phyloP scores from a whole-genome alignment of 257 asterid species.

The Capsicum rhomboideum region DNA sequence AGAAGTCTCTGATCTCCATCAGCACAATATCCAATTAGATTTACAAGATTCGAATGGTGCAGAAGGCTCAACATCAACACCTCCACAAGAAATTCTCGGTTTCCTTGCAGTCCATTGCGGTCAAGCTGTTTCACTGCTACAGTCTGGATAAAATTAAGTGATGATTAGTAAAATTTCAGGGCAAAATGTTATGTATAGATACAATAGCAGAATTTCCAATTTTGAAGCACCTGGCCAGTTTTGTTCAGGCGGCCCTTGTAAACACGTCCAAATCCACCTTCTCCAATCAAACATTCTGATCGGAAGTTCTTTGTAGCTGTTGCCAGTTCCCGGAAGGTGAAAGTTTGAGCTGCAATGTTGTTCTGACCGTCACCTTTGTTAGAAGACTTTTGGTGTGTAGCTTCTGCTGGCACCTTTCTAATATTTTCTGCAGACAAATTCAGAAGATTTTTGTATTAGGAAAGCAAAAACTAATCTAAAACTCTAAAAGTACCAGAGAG shows the following conservation, averaged over 20 bases:
- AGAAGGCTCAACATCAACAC: constrained; percentile 85
- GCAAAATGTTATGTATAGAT: neutral
- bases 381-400: constrained; percentile 10
- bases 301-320: constrained; percentile 85
- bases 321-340: constrained; percentile 80
- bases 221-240: constrained; percentile 46
- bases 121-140: constrained; percentile 90
- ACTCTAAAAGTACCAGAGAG: neutral
- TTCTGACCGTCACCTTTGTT: constrained; percentile 25
- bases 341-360: constrained; percentile 66
- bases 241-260: constrained; percentile 63
- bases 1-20: constrained; percentile 90
- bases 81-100: constrained; percentile 87
- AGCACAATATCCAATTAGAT: constrained; percentile 75
- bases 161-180: neutral
- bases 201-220: neutral
- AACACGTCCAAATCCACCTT: constrained; percentile 92
- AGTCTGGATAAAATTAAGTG: constrained; percentile 22
- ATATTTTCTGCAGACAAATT: constrained; percentile 7
- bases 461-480: neutral
- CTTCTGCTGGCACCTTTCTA: constrained; percentile 14
- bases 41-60: constrained; percentile 69
- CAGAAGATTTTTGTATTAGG: neutral
- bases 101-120: constrained; percentile 90
- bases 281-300: constrained; percentile 71